A percentile compares a stretch with the other conserved stretches of the same genome.
These are phyloP conservation scores for Sarocladium strictum DNA, from an alignment of 2,329 filamentous ascomycete species.

Conservation along the genomic window DNA sequence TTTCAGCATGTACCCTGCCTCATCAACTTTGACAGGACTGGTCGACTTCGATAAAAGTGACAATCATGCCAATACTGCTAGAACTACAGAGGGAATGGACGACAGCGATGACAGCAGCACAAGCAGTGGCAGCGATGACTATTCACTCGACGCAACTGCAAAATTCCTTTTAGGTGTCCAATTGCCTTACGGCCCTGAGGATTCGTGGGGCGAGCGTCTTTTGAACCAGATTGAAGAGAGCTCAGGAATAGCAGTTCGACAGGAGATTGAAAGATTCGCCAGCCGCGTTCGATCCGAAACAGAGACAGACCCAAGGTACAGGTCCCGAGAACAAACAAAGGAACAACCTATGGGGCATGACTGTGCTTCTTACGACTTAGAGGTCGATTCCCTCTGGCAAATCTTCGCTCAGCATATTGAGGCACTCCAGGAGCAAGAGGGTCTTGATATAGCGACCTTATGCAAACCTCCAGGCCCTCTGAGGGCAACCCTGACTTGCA, in stretches of 20 bases:
- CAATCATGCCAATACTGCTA: too few relatives aligned
- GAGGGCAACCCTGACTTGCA: neutral
- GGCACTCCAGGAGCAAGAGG: neutral
- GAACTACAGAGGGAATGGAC: too few relatives aligned
- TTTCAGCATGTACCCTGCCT: too few relatives aligned
- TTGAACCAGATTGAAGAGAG: neutral
- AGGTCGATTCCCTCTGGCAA: neutral
- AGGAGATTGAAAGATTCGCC: constrained; percentile 2
- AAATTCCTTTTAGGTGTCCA: constrained; percentile 3
- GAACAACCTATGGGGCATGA: neutral
- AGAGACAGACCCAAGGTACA: neutral
- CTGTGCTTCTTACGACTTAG: neutral
- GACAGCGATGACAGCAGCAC: neutral
- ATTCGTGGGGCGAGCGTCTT: neutral
- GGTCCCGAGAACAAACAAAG: neutral
- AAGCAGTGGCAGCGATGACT: neutral
- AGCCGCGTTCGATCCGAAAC: neutral
- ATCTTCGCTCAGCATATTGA: neutral
- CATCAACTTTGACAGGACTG: too few relatives aligned
- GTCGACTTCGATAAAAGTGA: too few relatives aligned
- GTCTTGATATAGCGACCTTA: neutral
- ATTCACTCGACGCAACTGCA: neutral
- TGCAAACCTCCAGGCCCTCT: neutral
- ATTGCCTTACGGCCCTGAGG: neutral
- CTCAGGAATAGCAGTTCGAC: neutral